phyloP scores from a whole-genome alignment of 768 basidiomycete genomes.

The Panellus pusillus region DNA sequence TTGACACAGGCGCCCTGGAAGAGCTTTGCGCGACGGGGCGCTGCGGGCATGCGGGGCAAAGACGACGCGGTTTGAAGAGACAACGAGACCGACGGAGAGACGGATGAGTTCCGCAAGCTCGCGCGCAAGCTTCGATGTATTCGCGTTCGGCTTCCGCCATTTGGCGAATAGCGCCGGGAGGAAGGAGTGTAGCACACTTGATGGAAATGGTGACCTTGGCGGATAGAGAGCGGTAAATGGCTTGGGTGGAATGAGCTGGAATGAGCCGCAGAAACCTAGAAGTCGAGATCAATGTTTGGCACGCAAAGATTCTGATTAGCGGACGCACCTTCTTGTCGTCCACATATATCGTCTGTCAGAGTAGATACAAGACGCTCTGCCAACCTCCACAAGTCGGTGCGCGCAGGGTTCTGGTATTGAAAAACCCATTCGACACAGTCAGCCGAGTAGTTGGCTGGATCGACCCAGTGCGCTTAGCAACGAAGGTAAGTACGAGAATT shows the following conservation, averaged over 20 bases:
- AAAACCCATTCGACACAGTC: conserved; percentile 89
- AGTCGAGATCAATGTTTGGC: not conserved
- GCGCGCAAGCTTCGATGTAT: conserved; percentile 65
- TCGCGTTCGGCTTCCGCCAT: conserved; percentile 83
- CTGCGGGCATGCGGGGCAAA: conserved; percentile 33
- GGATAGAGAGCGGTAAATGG: conserved; percentile 86
- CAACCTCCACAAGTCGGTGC: conserved; percentile 96
- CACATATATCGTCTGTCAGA: conserved; percentile 71
- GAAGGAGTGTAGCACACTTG: conserved; percentile 96
- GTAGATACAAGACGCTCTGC: conserved; percentile 80
- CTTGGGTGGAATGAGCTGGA: conserved; percentile 79
- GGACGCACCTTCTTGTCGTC: conserved; percentile 58
- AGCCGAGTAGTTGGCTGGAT: conserved; percentile 60
- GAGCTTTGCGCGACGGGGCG: conserved; percentile 34
- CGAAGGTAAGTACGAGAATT: not conserved
- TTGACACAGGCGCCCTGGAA: conserved; percentile 41
- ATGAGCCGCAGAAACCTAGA: conserved; percentile 74
- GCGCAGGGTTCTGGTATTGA: conserved; percentile 92
- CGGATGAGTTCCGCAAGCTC: conserved; percentile 62
- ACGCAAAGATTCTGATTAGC: not conserved
- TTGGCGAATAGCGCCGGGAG: conserved; percentile 84
- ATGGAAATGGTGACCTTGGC: conserved; percentile 94
- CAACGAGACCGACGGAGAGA: conserved; percentile 42
- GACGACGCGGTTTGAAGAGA: conserved; percentile 26
- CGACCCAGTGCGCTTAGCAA: conserved; percentile 47